These are phyloP conservation scores for Sugiyamaella japonica DNA, from an alignment of 1,139 yeast genomes.

Conservation along the genomic window DNA sequence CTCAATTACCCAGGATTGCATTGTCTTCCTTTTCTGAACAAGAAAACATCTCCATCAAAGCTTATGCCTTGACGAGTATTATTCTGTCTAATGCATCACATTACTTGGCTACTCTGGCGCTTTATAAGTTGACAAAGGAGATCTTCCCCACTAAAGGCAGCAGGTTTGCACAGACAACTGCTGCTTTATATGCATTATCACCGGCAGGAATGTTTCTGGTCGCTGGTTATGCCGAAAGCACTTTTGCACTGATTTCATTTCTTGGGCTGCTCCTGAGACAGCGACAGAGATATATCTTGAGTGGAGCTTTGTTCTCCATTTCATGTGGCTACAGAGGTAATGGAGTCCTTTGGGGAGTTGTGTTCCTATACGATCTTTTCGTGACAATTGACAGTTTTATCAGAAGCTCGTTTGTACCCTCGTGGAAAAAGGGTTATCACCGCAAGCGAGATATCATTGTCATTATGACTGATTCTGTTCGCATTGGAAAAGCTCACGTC, in stretches of 20 bases:
- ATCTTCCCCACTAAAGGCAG: constrained; percentile 22
- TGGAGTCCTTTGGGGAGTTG: constrained; percentile 66
- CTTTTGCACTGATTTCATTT: constrained; percentile 65
- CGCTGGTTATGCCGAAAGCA: constrained; percentile 75
- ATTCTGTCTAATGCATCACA: constrained; percentile 56
- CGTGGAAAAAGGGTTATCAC: neutral
- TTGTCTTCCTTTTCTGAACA: constrained; percentile 4
- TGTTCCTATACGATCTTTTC: constrained; percentile 56
- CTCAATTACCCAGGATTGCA: constrained; percentile 14
- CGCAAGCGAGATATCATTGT: neutral
- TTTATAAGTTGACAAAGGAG: constrained; percentile 52
- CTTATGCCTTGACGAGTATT: constrained; percentile 47
- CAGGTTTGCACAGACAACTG: constrained; percentile 42
- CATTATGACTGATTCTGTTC: neutral
- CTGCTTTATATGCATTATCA: constrained; percentile 56
- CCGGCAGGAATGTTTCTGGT: constrained; percentile 83
- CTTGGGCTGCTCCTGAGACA: constrained; percentile 55
- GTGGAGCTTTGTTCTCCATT: constrained; percentile 60
- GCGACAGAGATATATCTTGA: constrained; percentile 44
- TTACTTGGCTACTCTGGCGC: constrained; percentile 48
- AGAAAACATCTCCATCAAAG: constrained; percentile 43
- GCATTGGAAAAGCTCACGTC: neutral
- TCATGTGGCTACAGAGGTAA: constrained; percentile 73
- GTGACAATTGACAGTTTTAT: neutral
- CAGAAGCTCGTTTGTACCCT: neutral